Conservation (phyloP, 2,329 filamentous ascomycete species). For the Fusarium cyanostomum region DNA sequence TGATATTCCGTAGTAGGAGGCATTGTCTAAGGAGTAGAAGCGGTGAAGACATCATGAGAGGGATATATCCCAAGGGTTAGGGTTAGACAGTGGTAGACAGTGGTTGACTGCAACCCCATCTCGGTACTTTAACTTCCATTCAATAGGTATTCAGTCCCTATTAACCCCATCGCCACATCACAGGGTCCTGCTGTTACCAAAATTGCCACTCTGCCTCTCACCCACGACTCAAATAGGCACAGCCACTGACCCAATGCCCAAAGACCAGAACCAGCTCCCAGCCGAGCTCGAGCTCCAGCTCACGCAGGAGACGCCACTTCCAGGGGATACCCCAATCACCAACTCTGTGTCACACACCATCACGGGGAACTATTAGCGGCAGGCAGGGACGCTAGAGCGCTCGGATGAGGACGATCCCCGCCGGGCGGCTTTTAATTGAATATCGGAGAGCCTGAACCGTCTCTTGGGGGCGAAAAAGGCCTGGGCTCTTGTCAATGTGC, state of each 20-base stretch:
- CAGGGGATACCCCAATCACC: slow-evolving; percentile 34
- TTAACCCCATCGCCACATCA: neutral
- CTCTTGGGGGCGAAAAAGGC: slow-evolving; percentile 14
- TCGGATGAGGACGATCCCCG: slow-evolving; percentile 29
- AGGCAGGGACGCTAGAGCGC: slow-evolving; percentile 23
- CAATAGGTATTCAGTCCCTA: neutral
- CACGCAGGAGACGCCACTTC: slow-evolving; percentile 26
- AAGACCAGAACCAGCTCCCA: neutral
- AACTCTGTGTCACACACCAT: slow-evolving; percentile 5
- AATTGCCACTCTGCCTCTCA: neutral
- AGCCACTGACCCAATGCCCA: neutral
- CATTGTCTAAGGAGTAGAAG: slow-evolving; percentile 4
- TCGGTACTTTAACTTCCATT: neutral
- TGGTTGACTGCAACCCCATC: neutral
- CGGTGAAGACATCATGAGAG: neutral
- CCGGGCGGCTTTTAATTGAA: slow-evolving; percentile 21
- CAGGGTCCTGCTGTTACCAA: neutral
- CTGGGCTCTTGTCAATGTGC: neutral
- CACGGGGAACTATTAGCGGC: slow-evolving; percentile 32
- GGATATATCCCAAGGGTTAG: slow-evolving; percentile 15
- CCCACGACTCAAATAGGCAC: neutral
- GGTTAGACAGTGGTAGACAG: slow-evolving; percentile 1
- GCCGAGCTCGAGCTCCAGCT: slow-evolving; percentile 20
- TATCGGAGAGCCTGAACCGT: neutral
- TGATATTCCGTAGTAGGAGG: neutral